Evolutionary conservation across 805 yeast genomes (phyloP).

Genomic region (Wickerhamiella musiphila): DNA sequence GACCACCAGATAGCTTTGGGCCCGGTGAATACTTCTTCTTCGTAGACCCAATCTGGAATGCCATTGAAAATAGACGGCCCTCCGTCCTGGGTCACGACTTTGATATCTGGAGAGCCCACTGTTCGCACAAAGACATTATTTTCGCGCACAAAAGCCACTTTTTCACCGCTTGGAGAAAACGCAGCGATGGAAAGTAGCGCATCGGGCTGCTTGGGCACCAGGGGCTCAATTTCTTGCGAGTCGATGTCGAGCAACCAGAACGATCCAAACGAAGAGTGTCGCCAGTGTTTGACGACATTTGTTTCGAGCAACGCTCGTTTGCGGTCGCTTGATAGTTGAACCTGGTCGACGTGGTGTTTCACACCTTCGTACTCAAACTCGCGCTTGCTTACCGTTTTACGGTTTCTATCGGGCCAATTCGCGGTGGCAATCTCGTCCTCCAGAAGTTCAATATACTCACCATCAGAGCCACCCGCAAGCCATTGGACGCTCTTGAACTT

Average conservation of each 20-base stretch:
- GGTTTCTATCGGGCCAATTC: constrained; percentile 23
- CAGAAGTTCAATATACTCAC: constrained; percentile 7
- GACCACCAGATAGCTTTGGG: constrained; percentile 82
- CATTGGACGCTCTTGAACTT: constrained; percentile 7
- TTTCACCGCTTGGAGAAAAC: constrained; percentile 60
- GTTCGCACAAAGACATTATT: constrained; percentile 48
- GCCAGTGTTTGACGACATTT: constrained; percentile 34
- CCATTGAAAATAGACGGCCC: constrained; percentile 61
- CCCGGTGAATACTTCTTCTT: constrained; percentile 65
- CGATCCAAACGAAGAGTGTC: constrained; percentile 48
- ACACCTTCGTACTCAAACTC: constrained; percentile 25
- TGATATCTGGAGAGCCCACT: constrained; percentile 16
- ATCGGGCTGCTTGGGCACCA: constrained; percentile 14
- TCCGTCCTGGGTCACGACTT: constrained; percentile 53
- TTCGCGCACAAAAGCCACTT: constrained; percentile 47
- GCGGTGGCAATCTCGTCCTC: constrained; percentile 21
- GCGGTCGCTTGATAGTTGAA: constrained; percentile 29
- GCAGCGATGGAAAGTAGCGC: constrained; percentile 33
- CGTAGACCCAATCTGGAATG: constrained; percentile 88
- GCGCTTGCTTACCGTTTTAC: constrained; percentile 5
- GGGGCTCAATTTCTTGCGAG: constrained; percentile 20
- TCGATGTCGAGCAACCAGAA: constrained; percentile 46
- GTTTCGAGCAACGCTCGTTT: constrained; percentile 39
- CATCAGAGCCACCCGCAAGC: constrained; percentile 11
- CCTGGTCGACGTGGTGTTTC: constrained; percentile 25